Evolutionary conservation across 2,329 filamentous ascomycete species (phyloP).

Genomic region (Aspergillus oerlinghausenensis): DNA sequence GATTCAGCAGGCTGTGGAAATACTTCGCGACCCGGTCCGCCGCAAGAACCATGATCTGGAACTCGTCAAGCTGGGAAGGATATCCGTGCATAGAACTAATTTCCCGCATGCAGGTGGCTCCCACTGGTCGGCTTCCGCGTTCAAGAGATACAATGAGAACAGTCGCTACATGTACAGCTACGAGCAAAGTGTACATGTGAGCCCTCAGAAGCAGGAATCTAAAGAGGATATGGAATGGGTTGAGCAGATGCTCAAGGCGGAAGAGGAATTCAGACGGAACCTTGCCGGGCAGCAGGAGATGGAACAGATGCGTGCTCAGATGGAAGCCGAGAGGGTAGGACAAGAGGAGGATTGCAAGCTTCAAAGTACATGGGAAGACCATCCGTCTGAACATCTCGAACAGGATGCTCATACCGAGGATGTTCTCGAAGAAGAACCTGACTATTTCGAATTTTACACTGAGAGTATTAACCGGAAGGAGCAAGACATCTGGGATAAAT

Average conservation of each 20-base stretch:
- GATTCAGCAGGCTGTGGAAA: slow-evolving; percentile 32
- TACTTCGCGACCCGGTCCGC: slow-evolving; percentile 26
- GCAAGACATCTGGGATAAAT: not conserved
- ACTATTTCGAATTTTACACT: not conserved
- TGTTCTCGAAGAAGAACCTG: not conserved
- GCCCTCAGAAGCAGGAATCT: slow-evolving; percentile 20
- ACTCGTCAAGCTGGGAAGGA: slow-evolving; percentile 2
- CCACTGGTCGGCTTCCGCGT: not conserved
- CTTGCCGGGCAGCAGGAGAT: slow-evolving; percentile 3
- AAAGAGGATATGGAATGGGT: slow-evolving; percentile 14
- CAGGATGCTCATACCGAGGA: not conserved
- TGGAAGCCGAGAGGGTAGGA: slow-evolving; percentile 1
- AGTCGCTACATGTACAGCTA: slow-evolving; percentile 27
- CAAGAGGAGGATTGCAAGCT: slow-evolving; percentile 3
- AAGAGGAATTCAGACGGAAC: slow-evolving; percentile 6
- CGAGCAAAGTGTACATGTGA: slow-evolving; percentile 27
- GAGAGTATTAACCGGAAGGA: not conserved
- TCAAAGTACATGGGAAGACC: not conserved
- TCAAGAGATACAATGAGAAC: slow-evolving; percentile 1
- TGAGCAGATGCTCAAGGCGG: slow-evolving; percentile 5
- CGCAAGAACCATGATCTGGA: slow-evolving; percentile 20
- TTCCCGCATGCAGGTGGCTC: not conserved
- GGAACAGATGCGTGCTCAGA: not conserved
- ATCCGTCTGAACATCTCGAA: not conserved
- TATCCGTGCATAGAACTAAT: not conserved